phyloP scores from a whole-genome alignment of 202 grass and related monocot species.

The Miscanthus sacchariflorus region DNA sequence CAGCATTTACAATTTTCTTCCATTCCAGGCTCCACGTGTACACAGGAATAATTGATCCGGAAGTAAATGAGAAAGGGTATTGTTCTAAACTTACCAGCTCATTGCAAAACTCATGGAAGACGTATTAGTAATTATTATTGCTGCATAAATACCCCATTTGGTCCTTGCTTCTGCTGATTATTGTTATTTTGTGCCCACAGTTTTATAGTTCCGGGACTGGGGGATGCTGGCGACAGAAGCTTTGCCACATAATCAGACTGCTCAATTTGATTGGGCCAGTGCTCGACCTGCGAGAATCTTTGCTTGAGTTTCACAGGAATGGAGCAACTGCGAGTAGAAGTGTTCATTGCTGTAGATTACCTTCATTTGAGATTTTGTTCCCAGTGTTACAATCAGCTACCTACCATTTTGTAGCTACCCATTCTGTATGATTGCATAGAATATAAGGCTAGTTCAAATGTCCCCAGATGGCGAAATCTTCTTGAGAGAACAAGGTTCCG shows the following conservation, averaged over 20 bases:
- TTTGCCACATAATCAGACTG: constrained; percentile 60
- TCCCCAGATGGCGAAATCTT: not conserved
- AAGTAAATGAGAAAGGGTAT: constrained; percentile 98
- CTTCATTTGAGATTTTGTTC: constrained; percentile 34
- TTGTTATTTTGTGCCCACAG: constrained; percentile 54
- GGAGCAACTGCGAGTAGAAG: not conserved
- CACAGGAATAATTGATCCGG: constrained; percentile 84
- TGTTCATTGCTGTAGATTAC: constrained; percentile 26
- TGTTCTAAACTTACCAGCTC: constrained; percentile 23
- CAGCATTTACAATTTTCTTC: constrained; percentile 13
- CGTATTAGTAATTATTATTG: not conserved
- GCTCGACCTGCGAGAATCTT: constrained; percentile 25
- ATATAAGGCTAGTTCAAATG: constrained; percentile 10
- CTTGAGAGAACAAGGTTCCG: not conserved
- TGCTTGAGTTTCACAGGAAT: constrained; percentile 24
- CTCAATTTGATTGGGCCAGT: constrained; percentile 4
- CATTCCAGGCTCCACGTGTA: constrained; percentile 84
- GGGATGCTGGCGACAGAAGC: constrained; percentile 97
- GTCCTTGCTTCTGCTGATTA: not conserved
- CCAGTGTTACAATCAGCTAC: not conserved
- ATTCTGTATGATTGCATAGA: constrained; percentile 26
- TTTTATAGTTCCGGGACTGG: constrained; percentile 93
- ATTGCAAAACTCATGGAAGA: constrained; percentile 4
- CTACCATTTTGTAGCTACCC: constrained; percentile 41
- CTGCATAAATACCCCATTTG: not conserved